Evolutionary conservation across 371 early-diverging fungal species (phyloP).

Genomic region (Thermomucor indicae-seudaticae): DNA sequence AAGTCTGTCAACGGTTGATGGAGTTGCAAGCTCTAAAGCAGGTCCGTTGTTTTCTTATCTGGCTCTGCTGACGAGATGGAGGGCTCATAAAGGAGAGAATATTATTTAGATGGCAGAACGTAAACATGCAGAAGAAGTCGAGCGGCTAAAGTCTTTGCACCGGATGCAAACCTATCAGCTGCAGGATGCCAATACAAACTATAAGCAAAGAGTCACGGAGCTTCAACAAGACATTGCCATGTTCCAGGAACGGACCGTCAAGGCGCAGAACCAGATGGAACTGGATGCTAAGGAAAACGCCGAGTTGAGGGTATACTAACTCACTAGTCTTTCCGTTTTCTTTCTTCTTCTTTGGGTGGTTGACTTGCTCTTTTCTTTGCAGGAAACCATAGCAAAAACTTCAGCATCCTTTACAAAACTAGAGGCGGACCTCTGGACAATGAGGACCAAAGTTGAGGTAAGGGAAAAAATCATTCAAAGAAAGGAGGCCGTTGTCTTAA

Average conservation of each 20-base stretch:
- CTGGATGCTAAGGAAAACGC: slow-evolving; percentile 17
- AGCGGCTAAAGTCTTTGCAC: slow-evolving; percentile 32
- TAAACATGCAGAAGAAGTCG: slow-evolving; percentile 46
- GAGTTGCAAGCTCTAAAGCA: slow-evolving; percentile 43
- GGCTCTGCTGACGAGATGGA: too few relatives aligned
- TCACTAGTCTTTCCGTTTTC: neutral
- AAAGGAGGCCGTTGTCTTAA: too few relatives aligned
- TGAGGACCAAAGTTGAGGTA: slow-evolving; percentile 48
- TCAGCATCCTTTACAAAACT: slow-evolving; percentile 40
- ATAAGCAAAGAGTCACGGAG: slow-evolving; percentile 11
- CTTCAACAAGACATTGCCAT: slow-evolving; percentile 21
- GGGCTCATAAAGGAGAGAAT: too few relatives aligned
- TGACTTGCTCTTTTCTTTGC: neutral
- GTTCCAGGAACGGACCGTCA: slow-evolving; percentile 12
- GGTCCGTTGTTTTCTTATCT: slow-evolving; percentile 4
- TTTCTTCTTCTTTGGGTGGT: neutral
- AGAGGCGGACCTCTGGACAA: slow-evolving; percentile 40
- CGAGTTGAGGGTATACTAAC: slow-evolving; percentile 2
- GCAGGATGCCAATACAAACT: slow-evolving; percentile 24
- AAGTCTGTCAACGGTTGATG: slow-evolving; percentile 41
- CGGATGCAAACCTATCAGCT: slow-evolving; percentile 36
- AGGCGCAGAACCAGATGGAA: slow-evolving; percentile 18
- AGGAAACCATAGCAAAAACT: slow-evolving; percentile 16
- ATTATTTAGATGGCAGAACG: slow-evolving; percentile 20
- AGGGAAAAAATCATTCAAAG: too few relatives aligned